These are phyloP conservation scores for Elongisporangium senticosum DNA, from an alignment of 352 stramenopile species.

Conservation along the genomic window DNA sequence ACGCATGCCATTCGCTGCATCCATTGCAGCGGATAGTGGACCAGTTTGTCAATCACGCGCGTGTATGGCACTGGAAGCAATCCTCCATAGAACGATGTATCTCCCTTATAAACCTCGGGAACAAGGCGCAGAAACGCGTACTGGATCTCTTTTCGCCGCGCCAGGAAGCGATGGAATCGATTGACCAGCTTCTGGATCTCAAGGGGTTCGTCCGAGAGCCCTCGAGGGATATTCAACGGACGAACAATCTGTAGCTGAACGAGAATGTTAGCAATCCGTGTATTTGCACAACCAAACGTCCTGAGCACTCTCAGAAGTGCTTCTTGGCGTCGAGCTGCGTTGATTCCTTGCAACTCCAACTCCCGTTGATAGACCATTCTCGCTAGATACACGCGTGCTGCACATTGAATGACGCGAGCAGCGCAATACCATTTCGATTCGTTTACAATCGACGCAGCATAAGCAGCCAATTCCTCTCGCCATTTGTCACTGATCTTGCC, in stretches of 20 bases:
- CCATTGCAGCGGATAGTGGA: conserved; percentile 59
- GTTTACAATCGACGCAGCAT: conserved; percentile 49
- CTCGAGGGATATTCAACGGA: conserved; percentile 38
- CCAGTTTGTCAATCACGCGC: conserved; percentile 48
- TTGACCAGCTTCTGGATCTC: conserved; percentile 55
- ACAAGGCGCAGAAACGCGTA: conserved; percentile 37
- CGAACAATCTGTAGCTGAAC: conserved; percentile 62
- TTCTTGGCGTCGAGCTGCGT: conserved; percentile 55
- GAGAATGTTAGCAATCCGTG: conserved; percentile 58
- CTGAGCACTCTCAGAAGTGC: conserved; percentile 39
- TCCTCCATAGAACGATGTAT: conserved; percentile 18
- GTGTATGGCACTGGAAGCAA: conserved; percentile 54
- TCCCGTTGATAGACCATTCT: conserved; percentile 55
- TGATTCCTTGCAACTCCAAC: conserved; percentile 60
- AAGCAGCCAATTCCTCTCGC: conserved; percentile 50
- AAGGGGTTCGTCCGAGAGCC: conserved; percentile 51
- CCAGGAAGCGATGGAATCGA: conserved; percentile 40
- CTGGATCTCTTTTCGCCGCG: conserved; percentile 50
- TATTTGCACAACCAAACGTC: conserved; percentile 59
- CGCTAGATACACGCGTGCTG: conserved; percentile 58
- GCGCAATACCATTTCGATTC: conserved; percentile 69
- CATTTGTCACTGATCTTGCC: conserved; percentile 41
- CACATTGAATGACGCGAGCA: conserved; percentile 69
- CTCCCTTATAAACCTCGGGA: conserved; percentile 47
- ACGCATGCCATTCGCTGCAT: conserved; percentile 48